Evolutionary conservation across 176 grass and related monocot species (phyloP).

Genomic region (Guadua angustifolia): DNA sequence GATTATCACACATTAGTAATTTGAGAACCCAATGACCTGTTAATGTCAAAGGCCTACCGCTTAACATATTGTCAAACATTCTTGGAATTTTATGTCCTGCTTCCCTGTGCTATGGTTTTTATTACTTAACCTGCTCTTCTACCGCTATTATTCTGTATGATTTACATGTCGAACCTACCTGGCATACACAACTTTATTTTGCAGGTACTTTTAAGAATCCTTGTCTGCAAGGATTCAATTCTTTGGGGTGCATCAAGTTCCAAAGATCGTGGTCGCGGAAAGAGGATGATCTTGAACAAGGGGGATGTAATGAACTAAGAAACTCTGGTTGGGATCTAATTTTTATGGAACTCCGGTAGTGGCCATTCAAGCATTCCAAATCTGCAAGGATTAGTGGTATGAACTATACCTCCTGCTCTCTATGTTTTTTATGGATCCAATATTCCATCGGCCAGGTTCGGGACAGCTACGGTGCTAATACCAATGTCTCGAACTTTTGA

Average conservation of each 20-base stretch:
- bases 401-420: too few species aligned
- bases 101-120: not conserved
- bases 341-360: too few species aligned
- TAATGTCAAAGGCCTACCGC: not conserved
- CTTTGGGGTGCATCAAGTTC: not conserved
- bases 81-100: not conserved
- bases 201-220: slow-evolving; percentile 29
- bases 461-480: too few species aligned
- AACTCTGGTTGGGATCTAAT: too few species aligned
- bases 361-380: too few species aligned
- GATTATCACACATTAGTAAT: not conserved
- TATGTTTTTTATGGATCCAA: too few species aligned
- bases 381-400: too few species aligned
- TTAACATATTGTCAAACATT: not conserved
- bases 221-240: slow-evolving; percentile 17
- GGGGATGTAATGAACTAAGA: too few species aligned
- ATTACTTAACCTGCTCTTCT: not conserved
- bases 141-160: not conserved
- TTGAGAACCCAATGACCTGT: not conserved
- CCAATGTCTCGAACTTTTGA: too few species aligned
- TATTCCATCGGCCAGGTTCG: too few species aligned
- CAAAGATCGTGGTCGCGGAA: too few species aligned
- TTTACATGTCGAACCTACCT: not conserved
- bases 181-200: not conserved
- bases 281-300: too few species aligned